A percentile compares a stretch with the other conserved stretches of the same genome.
Evolutionary conservation across 208 protist genomes (phyloP).

Genomic region (Wallacemonas sp.): DNA sequence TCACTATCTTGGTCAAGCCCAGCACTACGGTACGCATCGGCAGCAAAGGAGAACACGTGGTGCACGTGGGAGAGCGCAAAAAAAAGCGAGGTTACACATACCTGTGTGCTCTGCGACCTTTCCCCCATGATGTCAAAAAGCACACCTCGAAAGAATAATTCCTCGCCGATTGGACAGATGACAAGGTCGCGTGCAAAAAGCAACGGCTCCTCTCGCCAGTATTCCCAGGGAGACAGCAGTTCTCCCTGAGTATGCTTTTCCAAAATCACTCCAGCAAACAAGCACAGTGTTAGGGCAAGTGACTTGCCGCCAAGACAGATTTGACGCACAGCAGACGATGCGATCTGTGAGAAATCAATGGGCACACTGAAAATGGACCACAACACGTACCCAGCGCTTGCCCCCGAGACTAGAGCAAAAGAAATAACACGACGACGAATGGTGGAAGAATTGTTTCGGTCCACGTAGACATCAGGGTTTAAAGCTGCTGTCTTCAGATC

Average conservation of each 20-base stretch:
- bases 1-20: neutral
- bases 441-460: conserved; percentile 37
- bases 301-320: neutral
- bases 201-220: conserved; percentile 8
- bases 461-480: conserved; percentile 30
- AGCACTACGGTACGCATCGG: conserved; percentile 30
- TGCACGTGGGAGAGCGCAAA: conserved; percentile 74
- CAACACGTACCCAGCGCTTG: conserved; percentile 21
- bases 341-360: neutral
- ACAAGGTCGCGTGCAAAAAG: conserved; percentile 44
- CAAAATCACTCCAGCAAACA: conserved; percentile 45
- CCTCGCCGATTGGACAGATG: conserved; percentile 67
- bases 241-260: conserved; percentile 15
- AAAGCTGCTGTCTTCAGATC: conserved; percentile 36
- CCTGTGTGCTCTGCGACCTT: conserved; percentile 20
- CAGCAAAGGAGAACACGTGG: conserved; percentile 39
- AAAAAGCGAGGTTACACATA: conserved; percentile 43
- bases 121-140: conserved; percentile 47
- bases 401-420: conserved; percentile 14
- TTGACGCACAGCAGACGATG: conserved; percentile 17
- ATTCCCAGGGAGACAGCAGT: neutral
- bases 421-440: conserved; percentile 44
- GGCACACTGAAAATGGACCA: conserved; percentile 6
- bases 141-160: conserved; percentile 75
- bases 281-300: conserved; percentile 28